A percentile compares a stretch with the other conserved stretches of the same genome.
Conservation (phyloP, 75 land plant species). For the Sequoia sempervirens region DNA sequence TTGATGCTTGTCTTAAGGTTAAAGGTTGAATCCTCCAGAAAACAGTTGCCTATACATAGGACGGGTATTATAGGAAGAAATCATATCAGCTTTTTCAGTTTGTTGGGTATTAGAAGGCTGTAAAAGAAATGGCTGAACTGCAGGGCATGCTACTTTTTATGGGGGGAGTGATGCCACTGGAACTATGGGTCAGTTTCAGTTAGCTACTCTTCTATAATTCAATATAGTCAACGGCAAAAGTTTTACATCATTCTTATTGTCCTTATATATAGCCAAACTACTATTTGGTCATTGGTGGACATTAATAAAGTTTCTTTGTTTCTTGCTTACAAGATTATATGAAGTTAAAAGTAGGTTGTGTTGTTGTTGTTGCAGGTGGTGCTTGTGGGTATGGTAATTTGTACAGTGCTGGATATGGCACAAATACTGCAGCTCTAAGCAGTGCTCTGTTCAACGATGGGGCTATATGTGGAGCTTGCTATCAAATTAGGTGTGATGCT, state of each 20-base stretch:
- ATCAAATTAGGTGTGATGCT: constrained; percentile 22
- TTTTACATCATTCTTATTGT: no score
- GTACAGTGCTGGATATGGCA: constrained; percentile 29
- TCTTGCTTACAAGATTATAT: not conserved
- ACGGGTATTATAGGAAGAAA: not conserved
- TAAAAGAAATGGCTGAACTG: not conserved
- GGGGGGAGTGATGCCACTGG: constrained; percentile 6
- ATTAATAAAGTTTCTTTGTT: no score
- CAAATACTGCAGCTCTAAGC: constrained; percentile 36
- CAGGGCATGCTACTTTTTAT: constrained; percentile 5
- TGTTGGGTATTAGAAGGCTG: not conserved
- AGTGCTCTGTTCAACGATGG: constrained; percentile 26
- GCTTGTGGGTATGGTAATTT: constrained; percentile 46
- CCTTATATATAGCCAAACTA: no score
- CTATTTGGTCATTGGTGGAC: no score
- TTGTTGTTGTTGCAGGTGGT: constrained; percentile 14
- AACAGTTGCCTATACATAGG: not conserved
- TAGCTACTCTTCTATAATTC: not conserved
- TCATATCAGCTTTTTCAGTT: not conserved
- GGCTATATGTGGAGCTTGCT: constrained; percentile 37
- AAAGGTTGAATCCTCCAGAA: not conserved
- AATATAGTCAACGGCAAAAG: not conserved
- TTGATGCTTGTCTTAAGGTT: no score
- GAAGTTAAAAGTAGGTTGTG: not conserved
- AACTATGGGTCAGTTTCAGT: not conserved